Evolutionary conservation across 176 grass and related monocot species (phyloP).

Genomic region (Oryza officinalis): DNA sequence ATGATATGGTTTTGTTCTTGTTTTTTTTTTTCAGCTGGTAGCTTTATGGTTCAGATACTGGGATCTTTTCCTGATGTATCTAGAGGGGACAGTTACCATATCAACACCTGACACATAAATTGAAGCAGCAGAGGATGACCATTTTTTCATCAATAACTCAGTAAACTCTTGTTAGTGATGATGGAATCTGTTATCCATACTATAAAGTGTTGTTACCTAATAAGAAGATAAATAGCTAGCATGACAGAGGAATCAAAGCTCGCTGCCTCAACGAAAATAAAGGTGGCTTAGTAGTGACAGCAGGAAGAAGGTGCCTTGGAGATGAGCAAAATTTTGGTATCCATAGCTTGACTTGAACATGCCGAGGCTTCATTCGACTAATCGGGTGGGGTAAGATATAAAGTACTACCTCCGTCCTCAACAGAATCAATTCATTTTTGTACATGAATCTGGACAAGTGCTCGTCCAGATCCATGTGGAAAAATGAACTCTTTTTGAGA

Average conservation of each 20-base stretch:
- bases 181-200: not conserved
- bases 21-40: slow-evolving; percentile 38
- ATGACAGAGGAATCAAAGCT: not conserved
- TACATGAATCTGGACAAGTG: no score
- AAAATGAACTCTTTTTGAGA: no score
- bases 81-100: slow-evolving; percentile 28
- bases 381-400: not conserved
- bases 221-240: slow-evolving; percentile 1
- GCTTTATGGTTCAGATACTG: slow-evolving; percentile 57
- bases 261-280: not conserved
- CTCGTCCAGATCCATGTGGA: no score
- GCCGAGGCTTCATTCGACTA: not conserved
- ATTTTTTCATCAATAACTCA: not conserved
- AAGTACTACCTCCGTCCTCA: no score
- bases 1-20: slow-evolving; percentile 3
- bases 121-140: not conserved
- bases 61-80: slow-evolving; percentile 36
- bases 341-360: not conserved
- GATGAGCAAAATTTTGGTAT: not conserved
- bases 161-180: not conserved
- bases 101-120: slow-evolving; percentile 30
- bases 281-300: not conserved
- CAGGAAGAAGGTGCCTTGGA: not conserved
- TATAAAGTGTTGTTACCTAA: not conserved
- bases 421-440: no score